Base-by-base conservation (phyloP, 345 rosid genomes). In the Citrus australasica region DNA sequence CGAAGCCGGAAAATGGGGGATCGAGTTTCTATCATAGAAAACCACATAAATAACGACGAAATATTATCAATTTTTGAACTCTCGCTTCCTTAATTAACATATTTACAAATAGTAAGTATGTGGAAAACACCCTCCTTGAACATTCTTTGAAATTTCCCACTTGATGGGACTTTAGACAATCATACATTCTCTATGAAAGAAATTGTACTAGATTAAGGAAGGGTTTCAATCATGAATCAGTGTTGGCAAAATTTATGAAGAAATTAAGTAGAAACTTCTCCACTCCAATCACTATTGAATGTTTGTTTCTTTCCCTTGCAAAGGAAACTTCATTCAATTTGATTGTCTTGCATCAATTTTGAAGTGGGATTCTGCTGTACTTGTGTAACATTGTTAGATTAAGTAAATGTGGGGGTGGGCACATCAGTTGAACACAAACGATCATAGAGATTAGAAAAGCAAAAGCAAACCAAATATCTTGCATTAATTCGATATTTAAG, bases 81-180 rank as follows among this genome's bases (percentile, higher is more conserved):
- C 0, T 9, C 13, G 46, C 46, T 0, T 2, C 13, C 13, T 9
- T 9, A 40, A 40, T 40, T 9, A 9, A 40, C 46, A 40, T 7
- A 38, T 2, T 40, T 40, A 0, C 46, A 40, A 40, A 9, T 40
- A 9, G 46, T 40, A 40, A 9, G 46, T 40, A 40, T 0, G 2
- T 9, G 46, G 46, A 9, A 40, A 40, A 40, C 46, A 9, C 46
- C 42, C 42, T 9, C 42, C 2, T 8, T 2, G 46, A 40, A 76
- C 35, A 55, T 76, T 66, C 79, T 51, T 53, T 32, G 79, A 53
- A 76, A 63, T 67, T 65, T 76, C 79, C 65, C 38, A 19, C 21
- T 48, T 40, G 19, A 63, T 63, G 3, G 22, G 27, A 7, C 2
- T 11, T 42, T 11, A 2, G 48, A 42, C 16, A 8, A 11, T 10